Evolutionary conservation across 768 basidiomycete genomes (phyloP), one percentile per base, ranked within the genome.

Genomic region (Rubroboletus pulcherrimus): DNA sequence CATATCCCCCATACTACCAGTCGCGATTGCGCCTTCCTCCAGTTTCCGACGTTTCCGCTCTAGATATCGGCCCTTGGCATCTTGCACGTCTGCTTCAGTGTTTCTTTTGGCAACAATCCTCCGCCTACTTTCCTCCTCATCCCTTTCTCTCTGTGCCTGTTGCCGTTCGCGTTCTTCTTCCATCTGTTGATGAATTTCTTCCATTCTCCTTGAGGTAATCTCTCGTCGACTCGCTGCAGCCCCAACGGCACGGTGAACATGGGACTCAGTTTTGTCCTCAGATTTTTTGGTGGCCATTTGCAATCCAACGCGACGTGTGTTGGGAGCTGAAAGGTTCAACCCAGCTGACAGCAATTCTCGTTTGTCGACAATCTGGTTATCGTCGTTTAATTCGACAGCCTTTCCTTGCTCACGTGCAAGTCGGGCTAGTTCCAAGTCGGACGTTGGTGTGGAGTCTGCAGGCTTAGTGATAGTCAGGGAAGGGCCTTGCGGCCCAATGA

Each of bases 321-420:
- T 89, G 37, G 88, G 84, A 56, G 89, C 82, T 34, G 91, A 85
- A 43, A 98, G 79, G 68, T 99, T 99, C 53, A 99, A 75, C 2
- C 97, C 97, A 5, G 96, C 95, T 21, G 87, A 83, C 43, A 98
- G 77, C 8, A 99, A 76, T 50, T 95, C 91, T 53, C 95, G 86
- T 67, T 95, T 94, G 75, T 99, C 97, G 46, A 99, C 88, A 44
- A 98, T 94, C 69, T 95, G 91, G 63, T 94, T 95, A 63, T 98
- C 95, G 70, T 98, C 96, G 70, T 98, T 98, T 34, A 98, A 75
- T 71, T 98, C 96, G 34, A 99, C 86, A 11, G 85, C 79, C 69
- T 89, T 89, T 24, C 94, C 95, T 65, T 88, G 79, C 55, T 79
- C 82, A 61, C 78, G 77, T 15, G 93, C 92, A 42, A 80, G 63